Conservation (phyloP, 164 flowering plant genomes). For the Saururus chinensis region DNA sequence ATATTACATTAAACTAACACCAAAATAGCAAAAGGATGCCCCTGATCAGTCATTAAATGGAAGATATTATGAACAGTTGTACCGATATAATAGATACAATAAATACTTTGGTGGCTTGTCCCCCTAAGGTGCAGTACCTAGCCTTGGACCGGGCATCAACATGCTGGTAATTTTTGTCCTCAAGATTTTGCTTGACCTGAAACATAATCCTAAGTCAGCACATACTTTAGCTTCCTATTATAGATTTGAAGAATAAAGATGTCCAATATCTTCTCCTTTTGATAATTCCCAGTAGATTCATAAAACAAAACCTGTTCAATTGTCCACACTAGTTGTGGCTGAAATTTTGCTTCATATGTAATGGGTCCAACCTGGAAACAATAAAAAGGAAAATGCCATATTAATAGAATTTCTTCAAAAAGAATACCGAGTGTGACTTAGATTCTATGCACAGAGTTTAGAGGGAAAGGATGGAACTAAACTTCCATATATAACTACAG, state of each 20-base stretch:
- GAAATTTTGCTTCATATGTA: constrained; percentile 69
- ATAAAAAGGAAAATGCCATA: not conserved
- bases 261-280: not conserved
- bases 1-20: no score
- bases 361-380: constrained; percentile 59
- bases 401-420: not conserved
- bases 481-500: no score
- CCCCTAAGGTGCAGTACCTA: constrained; percentile 38
- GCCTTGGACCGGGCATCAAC: constrained; percentile 89
- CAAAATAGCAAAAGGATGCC: no score
- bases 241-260: not conserved
- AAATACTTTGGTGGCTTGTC: not conserved
- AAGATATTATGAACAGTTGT: no score
- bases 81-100: not conserved
- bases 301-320: constrained; percentile 41
- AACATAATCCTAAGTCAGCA: constrained; percentile 5
- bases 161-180: constrained; percentile 59
- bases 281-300: not conserved
- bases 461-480: not conserved
- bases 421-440: not conserved
- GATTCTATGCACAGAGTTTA: not conserved
- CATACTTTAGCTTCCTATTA: not conserved
- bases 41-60: no score
- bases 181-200: constrained; percentile 71
- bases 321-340: constrained; percentile 84